Evolutionary conservation across 805 yeast species (phyloP), one percentile per base, ranked within the genome.

Genomic region (Sugiyamaella chiloensis): DNA sequence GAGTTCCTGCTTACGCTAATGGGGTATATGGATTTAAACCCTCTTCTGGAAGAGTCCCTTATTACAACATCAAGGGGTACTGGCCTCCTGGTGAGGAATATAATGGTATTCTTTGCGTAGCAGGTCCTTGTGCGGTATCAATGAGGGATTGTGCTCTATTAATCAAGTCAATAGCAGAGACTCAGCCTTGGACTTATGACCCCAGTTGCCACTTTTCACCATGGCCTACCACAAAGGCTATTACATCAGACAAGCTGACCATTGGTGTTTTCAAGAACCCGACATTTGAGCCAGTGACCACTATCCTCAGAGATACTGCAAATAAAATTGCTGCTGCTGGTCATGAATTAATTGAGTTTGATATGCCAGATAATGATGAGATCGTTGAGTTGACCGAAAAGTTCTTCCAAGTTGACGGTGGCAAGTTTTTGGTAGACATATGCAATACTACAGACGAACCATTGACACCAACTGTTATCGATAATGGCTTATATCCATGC

Each of bases 401-500:
- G 58, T 17, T 53, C 53, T 17, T 46, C 52, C 32, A 51, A 9
- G 74, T 80, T 55, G 95, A 87, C 63, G 91, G 91, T 42, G 85
- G 84, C 61, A 62, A 67, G 53, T 75, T 71, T 49, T 82, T 81
- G 59, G 69, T 73, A 43, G 71, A 70, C 40, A 61, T 78, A 58
- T 62, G 85, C 50, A 65, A 68, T 14, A 74, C 67, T 2, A 80
- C 87, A 5, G 95, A 93, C 36, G 95, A 86, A 61, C 91, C 91
- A 24, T 62, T 82, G 50, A 62, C 69, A 12, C 35, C 21, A 7
- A 39, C 47, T 14, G 47, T 50, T 2, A 16, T 42, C 24, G 51
- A 55, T 23, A 56, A 55, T 35, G 60, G 60, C 8, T 45, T 52
- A 9, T 57, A 58, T 47, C 60, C 60, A 1, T 55, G 53, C 41